Conservation (phyloP, 2,329 filamentous ascomycete genomes). For the Metarhizium brunneum region DNA sequence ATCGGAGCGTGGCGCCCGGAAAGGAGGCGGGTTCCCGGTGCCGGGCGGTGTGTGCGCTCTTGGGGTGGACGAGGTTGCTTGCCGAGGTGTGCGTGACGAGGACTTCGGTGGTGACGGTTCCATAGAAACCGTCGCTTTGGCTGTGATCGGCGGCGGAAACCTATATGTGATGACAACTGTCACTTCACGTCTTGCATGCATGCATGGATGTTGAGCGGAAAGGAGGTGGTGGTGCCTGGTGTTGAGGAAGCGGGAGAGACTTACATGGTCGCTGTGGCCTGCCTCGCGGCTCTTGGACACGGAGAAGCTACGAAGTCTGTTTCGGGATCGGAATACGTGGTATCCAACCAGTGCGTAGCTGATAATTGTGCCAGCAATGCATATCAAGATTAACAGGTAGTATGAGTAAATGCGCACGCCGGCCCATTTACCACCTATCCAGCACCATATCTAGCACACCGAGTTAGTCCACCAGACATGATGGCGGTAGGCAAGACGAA, state of each 20-base stretch:
- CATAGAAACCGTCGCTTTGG: conserved; percentile 28
- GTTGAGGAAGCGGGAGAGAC: conserved; percentile 1
- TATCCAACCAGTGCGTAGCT: conserved; percentile 51
- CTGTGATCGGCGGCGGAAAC: neutral
- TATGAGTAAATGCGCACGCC: conserved; percentile 51
- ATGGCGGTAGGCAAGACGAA: neutral
- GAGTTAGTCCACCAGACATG: neutral
- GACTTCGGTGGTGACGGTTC: conserved; percentile 44
- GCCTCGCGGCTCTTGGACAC: conserved; percentile 21
- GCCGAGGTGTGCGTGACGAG: conserved; percentile 28
- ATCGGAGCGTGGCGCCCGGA: conserved; percentile 3
- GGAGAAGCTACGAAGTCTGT: conserved; percentile 44
- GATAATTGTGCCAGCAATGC: conserved; percentile 42
- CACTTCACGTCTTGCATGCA: no score
- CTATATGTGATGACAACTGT: no score
- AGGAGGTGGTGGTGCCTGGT: neutral
- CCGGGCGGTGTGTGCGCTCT: conserved; percentile 13
- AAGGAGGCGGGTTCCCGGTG: conserved; percentile 8
- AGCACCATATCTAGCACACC: conserved; percentile 47
- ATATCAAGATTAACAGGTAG: conserved; percentile 53
- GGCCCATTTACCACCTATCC: conserved; percentile 47
- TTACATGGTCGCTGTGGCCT: conserved; percentile 23
- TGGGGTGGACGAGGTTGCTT: conserved; percentile 14
- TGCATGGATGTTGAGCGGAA: no score
- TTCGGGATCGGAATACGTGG: conserved; percentile 49